phyloP scores from a whole-genome alignment of 345 rosid species.

The Syzygium jambos region DNA sequence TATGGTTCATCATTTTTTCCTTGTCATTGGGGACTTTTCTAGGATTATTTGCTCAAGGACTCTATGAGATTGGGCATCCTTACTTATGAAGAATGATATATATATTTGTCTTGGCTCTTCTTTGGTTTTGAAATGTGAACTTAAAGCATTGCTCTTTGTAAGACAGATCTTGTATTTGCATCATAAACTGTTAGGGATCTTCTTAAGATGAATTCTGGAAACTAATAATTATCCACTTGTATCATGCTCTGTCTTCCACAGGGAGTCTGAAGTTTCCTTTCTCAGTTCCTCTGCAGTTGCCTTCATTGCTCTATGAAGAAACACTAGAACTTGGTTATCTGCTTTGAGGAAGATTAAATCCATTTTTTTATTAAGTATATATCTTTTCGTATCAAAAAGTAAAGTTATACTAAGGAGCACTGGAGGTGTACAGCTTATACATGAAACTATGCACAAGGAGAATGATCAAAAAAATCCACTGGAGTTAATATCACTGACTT shows the following conservation, averaged over 20 bases:
- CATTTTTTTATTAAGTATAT: neutral
- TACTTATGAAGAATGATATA: neutral
- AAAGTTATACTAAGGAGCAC: neutral
- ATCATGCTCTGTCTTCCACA: neutral
- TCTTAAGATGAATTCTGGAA: neutral
- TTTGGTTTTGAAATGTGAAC: neutral
- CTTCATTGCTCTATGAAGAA: neutral
- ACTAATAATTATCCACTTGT: neutral
- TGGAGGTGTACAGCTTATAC: neutral
- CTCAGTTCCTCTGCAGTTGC: neutral
- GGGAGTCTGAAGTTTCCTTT: neutral
- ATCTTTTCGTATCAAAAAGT: neutral
- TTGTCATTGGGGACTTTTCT: neutral
- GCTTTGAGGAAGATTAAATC: neutral
- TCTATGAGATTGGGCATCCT: neutral
- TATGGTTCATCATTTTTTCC: neutral
- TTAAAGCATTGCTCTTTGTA: neutral
- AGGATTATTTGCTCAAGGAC: neutral
- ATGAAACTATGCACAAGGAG: neutral
- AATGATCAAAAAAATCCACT: neutral
- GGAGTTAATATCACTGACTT: neutral
- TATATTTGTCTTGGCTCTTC: neutral
- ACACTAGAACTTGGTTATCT: neutral
- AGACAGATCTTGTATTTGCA: neutral
- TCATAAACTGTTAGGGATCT: neutral